These are phyloP conservation scores for Cordyceps cicadae DNA, from an alignment of 2,329 filamentous ascomycete genomes.

Conservation along the genomic window DNA sequence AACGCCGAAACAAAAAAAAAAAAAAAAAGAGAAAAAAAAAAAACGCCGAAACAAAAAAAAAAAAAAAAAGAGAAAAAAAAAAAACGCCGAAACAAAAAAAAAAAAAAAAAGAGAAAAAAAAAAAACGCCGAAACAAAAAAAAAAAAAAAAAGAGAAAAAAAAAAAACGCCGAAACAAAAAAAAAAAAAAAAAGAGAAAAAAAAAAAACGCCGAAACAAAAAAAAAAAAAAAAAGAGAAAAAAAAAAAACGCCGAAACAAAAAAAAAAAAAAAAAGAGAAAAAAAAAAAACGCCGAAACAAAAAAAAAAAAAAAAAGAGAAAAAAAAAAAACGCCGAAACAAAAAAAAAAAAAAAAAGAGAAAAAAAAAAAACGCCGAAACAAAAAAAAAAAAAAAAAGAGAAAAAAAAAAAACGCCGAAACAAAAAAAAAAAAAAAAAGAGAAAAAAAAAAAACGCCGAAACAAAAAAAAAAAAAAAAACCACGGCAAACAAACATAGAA, in stretches of 20 bases:
- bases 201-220: constrained; percentile 13
- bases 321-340: constrained; percentile 12
- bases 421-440: constrained; percentile 14
- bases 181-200: background rate
- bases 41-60: constrained; percentile 14
- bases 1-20: constrained; percentile 14
- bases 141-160: background rate
- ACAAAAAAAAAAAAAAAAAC: constrained; percentile 13
- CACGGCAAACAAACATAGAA: no score
- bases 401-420: constrained; percentile 13
- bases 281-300: constrained; percentile 13
- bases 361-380: constrained; percentile 14
- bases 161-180: constrained; percentile 13
- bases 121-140: constrained; percentile 13
- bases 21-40: background rate
- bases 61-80: background rate
- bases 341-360: constrained; percentile 13
- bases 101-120: background rate
- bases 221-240: background rate
- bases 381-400: constrained; percentile 13
- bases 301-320: background rate
- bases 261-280: background rate
- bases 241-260: constrained; percentile 13
- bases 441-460: constrained; percentile 13
- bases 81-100: constrained; percentile 14